Evolutionary conservation across 352 stramenopile genomes (phyloP).

Genomic region (Globisporangium irregulare): DNA sequence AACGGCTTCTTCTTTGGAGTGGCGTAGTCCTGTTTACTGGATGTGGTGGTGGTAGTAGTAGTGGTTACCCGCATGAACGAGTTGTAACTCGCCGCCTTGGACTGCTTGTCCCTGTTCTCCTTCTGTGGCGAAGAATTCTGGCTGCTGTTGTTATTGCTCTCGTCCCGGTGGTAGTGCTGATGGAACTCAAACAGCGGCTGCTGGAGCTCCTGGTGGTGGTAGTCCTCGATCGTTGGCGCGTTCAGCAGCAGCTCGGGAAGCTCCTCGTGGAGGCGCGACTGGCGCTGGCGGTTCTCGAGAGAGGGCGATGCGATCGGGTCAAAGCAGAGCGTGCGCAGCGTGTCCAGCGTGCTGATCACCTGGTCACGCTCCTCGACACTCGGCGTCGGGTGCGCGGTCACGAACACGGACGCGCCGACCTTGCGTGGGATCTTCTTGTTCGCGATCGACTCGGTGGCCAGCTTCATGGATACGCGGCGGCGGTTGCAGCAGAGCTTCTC

Average conservation of each 20-base stretch:
- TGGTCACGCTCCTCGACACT: constrained; percentile 29
- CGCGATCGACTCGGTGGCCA: constrained; percentile 61
- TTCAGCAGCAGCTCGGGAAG: constrained; percentile 11
- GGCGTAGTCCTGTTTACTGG: not conserved
- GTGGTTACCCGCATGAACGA: not conserved
- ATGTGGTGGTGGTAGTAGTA: not conserved
- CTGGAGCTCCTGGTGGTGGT: constrained; percentile 3
- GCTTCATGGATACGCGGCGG: constrained; percentile 67
- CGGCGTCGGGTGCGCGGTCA: constrained; percentile 34
- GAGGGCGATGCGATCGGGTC: constrained; percentile 6
- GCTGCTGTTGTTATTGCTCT: not conserved
- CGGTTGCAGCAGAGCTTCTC: constrained; percentile 65
- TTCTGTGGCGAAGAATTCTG: not conserved
- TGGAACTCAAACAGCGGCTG: not conserved
- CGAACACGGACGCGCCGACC: constrained; percentile 62
- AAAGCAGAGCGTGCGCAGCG: constrained; percentile 41
- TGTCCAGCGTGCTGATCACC: constrained; percentile 30
- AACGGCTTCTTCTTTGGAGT: constrained; percentile 4
- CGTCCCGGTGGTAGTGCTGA: not conserved
- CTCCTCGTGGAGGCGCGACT: constrained; percentile 4
- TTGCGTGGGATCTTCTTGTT: constrained; percentile 61
- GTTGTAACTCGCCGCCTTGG: not conserved
- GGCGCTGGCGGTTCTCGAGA: constrained; percentile 11
- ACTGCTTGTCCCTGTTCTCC: constrained; percentile 6
- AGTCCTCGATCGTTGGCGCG: not conserved